phyloP scores from a whole-genome alignment of 768 basidiomycete genomes.

The Scleroderma citrinum region DNA sequence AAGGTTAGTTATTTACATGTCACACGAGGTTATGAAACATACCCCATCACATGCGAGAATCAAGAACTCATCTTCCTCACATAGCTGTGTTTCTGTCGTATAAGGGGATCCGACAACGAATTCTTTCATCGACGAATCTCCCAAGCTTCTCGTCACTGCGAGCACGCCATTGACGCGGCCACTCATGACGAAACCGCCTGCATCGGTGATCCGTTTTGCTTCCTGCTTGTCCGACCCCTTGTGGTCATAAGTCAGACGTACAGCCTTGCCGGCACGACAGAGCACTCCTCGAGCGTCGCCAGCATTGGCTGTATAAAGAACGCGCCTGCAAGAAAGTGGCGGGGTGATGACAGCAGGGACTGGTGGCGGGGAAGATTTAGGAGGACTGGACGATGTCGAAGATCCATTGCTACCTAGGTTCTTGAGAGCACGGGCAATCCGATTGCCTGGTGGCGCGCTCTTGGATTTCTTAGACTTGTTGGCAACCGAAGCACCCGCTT shows the following conservation, averaged over 20 bases:
- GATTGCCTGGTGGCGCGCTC: conserved; percentile 36
- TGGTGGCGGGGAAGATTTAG: conserved; percentile 3
- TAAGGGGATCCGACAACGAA: conserved; percentile 98
- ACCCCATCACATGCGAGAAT: conserved; percentile 98
- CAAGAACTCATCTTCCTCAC: conserved; percentile 88
- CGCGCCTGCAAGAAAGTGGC: conserved; percentile 52
- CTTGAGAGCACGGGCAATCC: conserved; percentile 51
- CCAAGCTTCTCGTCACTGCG: conserved; percentile 92
- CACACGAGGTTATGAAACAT: conserved; percentile 29
- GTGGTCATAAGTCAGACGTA: conserved; percentile 96
- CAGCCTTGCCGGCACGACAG: conserved; percentile 83
- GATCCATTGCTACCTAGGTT: conserved; percentile 37
- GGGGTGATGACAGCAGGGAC: conserved; percentile 34
- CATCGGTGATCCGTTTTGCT: conserved; percentile 95
- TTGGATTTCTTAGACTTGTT: conserved; percentile 41
- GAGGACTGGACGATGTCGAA: conserved; percentile 7
- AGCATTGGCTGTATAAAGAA: conserved; percentile 93
- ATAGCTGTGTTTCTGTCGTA: conserved; percentile 94
- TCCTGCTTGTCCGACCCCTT: conserved; percentile 97
- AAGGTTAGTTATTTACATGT: conserved; percentile 5
- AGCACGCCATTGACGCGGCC: conserved; percentile 97
- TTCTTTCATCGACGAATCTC: conserved; percentile 98
- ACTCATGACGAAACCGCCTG: conserved; percentile 98
- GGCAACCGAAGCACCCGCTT: conserved; percentile 19
- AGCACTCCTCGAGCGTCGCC: conserved; percentile 95